Evolutionary conservation across 2,329 filamentous ascomycete species (phyloP), one percentile per base, ranked within the genome.

Genomic region (Stagonosporopsis chrysanthemi): DNA sequence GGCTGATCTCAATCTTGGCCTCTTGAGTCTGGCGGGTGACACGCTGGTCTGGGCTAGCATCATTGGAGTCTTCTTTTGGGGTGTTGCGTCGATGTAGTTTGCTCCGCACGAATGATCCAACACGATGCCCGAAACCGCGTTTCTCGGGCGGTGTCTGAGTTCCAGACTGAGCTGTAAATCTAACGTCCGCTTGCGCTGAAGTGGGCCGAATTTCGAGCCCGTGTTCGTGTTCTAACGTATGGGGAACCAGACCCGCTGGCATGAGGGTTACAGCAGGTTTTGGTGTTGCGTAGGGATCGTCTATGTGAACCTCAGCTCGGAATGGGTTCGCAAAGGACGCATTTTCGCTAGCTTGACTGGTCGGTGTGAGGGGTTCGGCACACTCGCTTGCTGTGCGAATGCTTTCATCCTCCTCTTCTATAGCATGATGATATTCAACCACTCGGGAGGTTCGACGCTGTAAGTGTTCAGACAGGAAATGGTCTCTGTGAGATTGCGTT

Each of bases 331-430:
- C 61, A 33, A 72, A 72, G 7, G 68, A 59, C 1, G 58, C 31
- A 43, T 61, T 62, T 55, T 76, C 74, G 50, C 72, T 76, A 53
- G 62, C 60, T 56, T 75, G 72, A 60, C 71, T 76, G 4, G 64
- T 72, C 12, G 76, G 76, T n/a, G 76, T 78, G 38, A 75, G 63
- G 15, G 76, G 76, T 51, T 78, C 75, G 39, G 64, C 64, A n/a
- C 71, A 69, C 52, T 78, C 76, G 59, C 74, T 77, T 29, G 68
- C 74, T 6, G 75, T 75, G 44, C 73, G 74, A 29, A 68, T 75
- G 54, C 72, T 76, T 57, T 77, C 74, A 61, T 77, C 74, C 56
- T 76, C 75, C 57, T 76, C 75, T 52, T 73, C 72, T 51, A 76
- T 75, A 33, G 73, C 62, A 33, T 64, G 55, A 17, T 70, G 70